Base-by-base conservation (phyloP, 2,329 filamentous ascomycete species). In the Grosmannia clavigera region DNA sequence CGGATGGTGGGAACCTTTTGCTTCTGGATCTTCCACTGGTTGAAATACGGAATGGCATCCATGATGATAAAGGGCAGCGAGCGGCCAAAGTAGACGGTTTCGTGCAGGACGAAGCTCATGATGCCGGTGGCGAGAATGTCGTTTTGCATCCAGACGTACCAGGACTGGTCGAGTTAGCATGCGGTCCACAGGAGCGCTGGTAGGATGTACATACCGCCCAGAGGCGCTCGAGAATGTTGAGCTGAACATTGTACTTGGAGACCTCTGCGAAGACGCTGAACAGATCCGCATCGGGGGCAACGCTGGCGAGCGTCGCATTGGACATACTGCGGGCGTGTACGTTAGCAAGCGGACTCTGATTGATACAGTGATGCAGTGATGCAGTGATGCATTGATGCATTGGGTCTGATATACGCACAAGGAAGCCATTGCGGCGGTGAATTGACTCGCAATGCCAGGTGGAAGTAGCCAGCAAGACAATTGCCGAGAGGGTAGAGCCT, bases 141-240 rank as follows among this genome's bases (percentile, higher is more conserved):
- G 73, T 99, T 99, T 73, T 95, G 90, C 87, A 97, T 96, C 81
- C 86, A 99, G 19, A 92, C 83, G 73, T 99, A 99, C 92, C 91
- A 97, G 50, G 91, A 85, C 74, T 84, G 56, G 25, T 59, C 12
- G 48, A 16, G 55, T 61, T 35, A 61, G 57, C 27, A 40, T 4
- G 9, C 2, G 4, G 53, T 35, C 61, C 57, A 11, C 29, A 43
- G 60, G 25, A 22, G 33, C 14, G n/a, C 40, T 33, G 60, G 58
- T 56, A 54, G 60, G 38, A n/a, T 11, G n/a, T 50, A n/a, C 82
- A 70, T 78, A 85, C 83, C 57, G 89, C 87, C 94, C 94, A 99
- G 66, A 96, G 79, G 70, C 86, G 86, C 80, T 99, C 94, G 69
- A 85, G 77, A 65, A 90, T 80, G 74, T 90, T 96, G 70, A 99